Conservation (phyloP, 306 rosid species). For the Corylus avellana region DNA sequence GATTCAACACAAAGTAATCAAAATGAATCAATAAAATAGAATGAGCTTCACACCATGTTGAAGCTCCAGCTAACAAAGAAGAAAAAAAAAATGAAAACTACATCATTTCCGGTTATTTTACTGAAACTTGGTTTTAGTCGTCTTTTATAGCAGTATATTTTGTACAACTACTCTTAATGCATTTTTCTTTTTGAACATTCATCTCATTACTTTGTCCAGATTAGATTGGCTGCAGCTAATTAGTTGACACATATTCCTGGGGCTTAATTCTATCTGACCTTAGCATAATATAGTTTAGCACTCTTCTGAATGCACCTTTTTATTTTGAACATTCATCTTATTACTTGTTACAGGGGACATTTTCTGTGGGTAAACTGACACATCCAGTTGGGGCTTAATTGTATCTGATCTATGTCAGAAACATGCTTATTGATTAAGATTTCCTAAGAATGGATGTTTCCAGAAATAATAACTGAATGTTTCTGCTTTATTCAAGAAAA, state of each 20-base stretch:
- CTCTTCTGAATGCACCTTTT: not conserved
- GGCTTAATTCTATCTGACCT: slow-evolving; percentile 13
- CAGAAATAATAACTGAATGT: not conserved
- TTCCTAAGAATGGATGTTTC: not conserved
- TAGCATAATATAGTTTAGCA: no score
- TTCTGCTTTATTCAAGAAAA: not conserved
- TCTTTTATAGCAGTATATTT: not conserved
- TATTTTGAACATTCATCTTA: not conserved
- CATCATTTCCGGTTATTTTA: slow-evolving; percentile 11
- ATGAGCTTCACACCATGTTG: not conserved
- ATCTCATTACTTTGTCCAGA: not conserved
- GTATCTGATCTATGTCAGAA: slow-evolving; percentile 16
- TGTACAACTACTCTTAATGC: not conserved
- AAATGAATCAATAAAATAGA: not conserved
- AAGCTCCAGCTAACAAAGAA: not conserved
- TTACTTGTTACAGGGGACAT: not conserved
- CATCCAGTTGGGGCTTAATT: slow-evolving; percentile 10
- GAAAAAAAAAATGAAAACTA: not conserved
- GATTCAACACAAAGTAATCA: not conserved
- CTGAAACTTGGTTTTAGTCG: not conserved
- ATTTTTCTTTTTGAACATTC: not conserved
- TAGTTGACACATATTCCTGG: not conserved
- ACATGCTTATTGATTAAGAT: not conserved
- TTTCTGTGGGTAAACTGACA: slow-evolving; percentile 8
- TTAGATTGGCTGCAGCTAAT: slow-evolving; percentile 5